These are phyloP conservation scores for Rhizopogon hawkerae DNA, from an alignment of 1,284 basidiomycete genomes.

Conservation along the genomic window DNA sequence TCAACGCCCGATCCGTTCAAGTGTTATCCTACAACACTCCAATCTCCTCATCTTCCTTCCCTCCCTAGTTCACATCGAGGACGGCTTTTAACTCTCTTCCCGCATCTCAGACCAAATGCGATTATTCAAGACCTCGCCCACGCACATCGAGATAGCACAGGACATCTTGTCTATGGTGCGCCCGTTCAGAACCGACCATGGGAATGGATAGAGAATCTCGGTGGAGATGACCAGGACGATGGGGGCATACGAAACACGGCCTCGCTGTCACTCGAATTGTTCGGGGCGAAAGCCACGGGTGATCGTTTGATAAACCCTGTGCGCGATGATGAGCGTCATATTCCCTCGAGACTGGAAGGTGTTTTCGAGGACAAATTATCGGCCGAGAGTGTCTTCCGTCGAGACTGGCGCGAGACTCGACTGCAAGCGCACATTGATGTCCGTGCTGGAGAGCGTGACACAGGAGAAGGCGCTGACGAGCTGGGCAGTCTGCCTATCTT, in stretches of 20 bases:
- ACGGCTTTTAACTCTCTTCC: constrained; percentile 44
- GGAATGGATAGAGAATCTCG: constrained; percentile 78
- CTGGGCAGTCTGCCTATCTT: constrained; percentile 17
- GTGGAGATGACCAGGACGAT: constrained; percentile 39
- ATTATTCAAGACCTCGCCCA: constrained; percentile 51
- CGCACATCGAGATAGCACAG: constrained; percentile 38
- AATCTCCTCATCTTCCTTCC: constrained; percentile 43
- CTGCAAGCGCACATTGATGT: constrained; percentile 21
- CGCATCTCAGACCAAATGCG: constrained; percentile 39
- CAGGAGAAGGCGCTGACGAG: constrained; percentile 31
- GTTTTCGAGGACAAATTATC: constrained; percentile 58
- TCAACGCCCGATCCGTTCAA: constrained; percentile 47
- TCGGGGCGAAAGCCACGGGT: constrained; percentile 54
- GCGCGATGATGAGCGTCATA: background rate
- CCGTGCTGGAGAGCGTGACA: constrained; percentile 11
- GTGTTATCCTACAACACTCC: constrained; percentile 46
- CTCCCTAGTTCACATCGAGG: constrained; percentile 50
- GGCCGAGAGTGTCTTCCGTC: constrained; percentile 54
- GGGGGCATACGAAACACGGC: constrained; percentile 50
- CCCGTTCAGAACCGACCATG: constrained; percentile 67
- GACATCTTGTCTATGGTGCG: constrained; percentile 38
- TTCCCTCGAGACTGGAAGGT: constrained; percentile 30
- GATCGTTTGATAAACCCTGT: constrained; percentile 30
- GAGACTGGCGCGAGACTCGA: constrained; percentile 70
- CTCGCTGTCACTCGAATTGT: constrained; percentile 66